Evolutionary conservation across 306 rosid species (phyloP), one percentile per base, ranked within the genome.

Genomic region (Pterocarpus macrocarpus): DNA sequence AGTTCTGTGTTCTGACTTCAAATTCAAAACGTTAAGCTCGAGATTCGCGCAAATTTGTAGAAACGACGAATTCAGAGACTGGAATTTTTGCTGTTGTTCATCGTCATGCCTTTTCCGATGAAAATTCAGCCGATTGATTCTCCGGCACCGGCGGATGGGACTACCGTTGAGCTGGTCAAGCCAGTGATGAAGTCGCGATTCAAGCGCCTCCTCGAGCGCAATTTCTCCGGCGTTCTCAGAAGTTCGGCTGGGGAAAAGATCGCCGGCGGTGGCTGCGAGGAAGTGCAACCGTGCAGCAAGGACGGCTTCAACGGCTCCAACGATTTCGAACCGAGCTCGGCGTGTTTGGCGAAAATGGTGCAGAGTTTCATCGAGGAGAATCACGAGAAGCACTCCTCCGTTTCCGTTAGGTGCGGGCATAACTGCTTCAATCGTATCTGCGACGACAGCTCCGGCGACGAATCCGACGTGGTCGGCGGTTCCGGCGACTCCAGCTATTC

Each of bases 51-150:
- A 22, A 69, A 83, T 89, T 88, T 88, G 83, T 75, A 77, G 76
- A 53, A 22, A 56, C 41, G 16, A 81, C 66, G n/a, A 66, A 76
- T 69, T 77, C 80, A 85, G 69, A 78, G 52, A 17, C 74, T 38
- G 78, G 73, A 76, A 50, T 43, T 79, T 84, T 43, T 44, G 38
- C 38, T 39, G 33, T 66, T 14, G 45, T 14, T 41, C 2, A 0
- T 22, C 17, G 22, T 55, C 78, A 88, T 84, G 87, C 94, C 94
- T 62, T 94, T 87, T 45, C 83, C 89, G 17, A 89, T 88, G 92
- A 95, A 91, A 88, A 89, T 93, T 83, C 95, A 93, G 83, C 99
- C 99, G 11, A 82, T 95, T 34, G 91, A 93, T 76, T 88, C 63
- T 81, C 87, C 81, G 80, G 58, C 83, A 2, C 78, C 73, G 7